These are phyloP conservation scores for Flaveria floridana DNA, from an alignment of 140 eudicot species.

Conservation along the genomic window DNA sequence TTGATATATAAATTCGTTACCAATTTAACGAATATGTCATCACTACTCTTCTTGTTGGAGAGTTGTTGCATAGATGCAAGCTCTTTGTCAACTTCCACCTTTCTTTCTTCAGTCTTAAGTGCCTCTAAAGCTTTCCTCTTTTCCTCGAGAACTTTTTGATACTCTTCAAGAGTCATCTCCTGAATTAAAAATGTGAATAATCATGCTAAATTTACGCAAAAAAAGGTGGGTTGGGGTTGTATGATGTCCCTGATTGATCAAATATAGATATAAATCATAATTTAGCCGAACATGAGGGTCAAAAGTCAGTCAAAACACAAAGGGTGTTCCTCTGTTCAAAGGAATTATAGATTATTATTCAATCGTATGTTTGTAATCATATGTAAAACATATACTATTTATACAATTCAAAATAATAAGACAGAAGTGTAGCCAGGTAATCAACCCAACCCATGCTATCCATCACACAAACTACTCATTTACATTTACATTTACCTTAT, in stretches of 20 bases:
- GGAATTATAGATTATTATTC: not conserved
- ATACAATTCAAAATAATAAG: not conserved
- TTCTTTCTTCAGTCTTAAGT: conserved; percentile 80
- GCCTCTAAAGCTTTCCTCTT: conserved; percentile 68
- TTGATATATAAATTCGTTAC: conserved; percentile 28
- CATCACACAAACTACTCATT: not conserved
- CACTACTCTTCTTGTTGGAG: conserved; percentile 68
- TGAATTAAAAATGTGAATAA: conserved; percentile 23
- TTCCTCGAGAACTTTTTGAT: conserved; percentile 75
- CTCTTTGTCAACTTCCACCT: conserved; percentile 70
- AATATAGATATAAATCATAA: not conserved
- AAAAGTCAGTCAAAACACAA: not conserved
- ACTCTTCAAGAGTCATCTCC: conserved; percentile 97
- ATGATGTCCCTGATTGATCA: not conserved
- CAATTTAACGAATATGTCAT: conserved; percentile 69
- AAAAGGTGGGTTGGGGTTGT: not conserved
- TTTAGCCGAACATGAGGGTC: not conserved
- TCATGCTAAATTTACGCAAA: not conserved
- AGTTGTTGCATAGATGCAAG: conserved; percentile 80
- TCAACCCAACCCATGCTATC: not conserved
- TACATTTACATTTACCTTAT: conserved; percentile 43
- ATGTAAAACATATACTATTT: not conserved
- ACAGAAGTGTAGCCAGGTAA: not conserved
- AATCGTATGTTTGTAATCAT: not conserved
- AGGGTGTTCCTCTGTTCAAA: not conserved